Conservation (phyloP, 345 rosid genomes). For the sweet orange (Citrus sinensis) region DVS_A1.0 CM039166.1:1619501-1620000, state of each 20-base stretch:
- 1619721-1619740: background rate
- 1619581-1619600: too few relatives aligned
- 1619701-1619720: background rate
- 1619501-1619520: too few relatives aligned
- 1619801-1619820: background rate
- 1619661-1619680: too few relatives aligned
- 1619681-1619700: too few relatives aligned
- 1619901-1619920: slow-evolving; percentile 15
- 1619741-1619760: background rate
- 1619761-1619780: slow-evolving; percentile 2
- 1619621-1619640: too few relatives aligned
- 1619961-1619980: slow-evolving; percentile 14
- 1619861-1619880: background rate
- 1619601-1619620: too few relatives aligned
- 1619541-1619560: too few relatives aligned
- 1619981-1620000: slow-evolving; percentile 13
- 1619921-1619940: slow-evolving; percentile 10
- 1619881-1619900: slow-evolving; percentile 1
- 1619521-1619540: too few relatives aligned
- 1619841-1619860: slow-evolving; percentile 7
- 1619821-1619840: slow-evolving; percentile 3
- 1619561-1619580: too few relatives aligned
- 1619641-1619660: too few relatives aligned
- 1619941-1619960: slow-evolving; percentile 17
- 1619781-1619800: slow-evolving; percentile 6